phyloP scores from a whole-genome alignment of 1,284 basidiomycete species.

The Mycosarcoma maydis region DNA sequence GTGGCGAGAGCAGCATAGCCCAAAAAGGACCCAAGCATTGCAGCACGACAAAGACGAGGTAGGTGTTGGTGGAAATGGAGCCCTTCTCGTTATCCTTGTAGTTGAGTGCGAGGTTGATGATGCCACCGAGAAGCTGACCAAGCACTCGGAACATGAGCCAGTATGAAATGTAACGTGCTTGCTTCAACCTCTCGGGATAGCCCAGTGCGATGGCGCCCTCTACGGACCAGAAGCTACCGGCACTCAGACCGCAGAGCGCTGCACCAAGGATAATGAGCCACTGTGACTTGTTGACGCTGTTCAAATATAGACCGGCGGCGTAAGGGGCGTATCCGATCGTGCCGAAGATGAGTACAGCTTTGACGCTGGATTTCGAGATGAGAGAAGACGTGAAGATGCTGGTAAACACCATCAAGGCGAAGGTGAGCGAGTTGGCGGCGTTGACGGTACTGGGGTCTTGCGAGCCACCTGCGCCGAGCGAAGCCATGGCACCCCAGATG shows the following conservation, averaged over 20 bases:
- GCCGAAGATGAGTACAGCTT: slow-evolving; percentile 63
- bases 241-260: slow-evolving; percentile 65
- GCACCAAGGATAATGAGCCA: slow-evolving; percentile 68
- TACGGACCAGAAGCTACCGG: slow-evolving; percentile 66
- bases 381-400: slow-evolving; percentile 48
- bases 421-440: slow-evolving; percentile 67
- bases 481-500: slow-evolving; percentile 64
- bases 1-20: slow-evolving; percentile 63
- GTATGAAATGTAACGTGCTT: slow-evolving; percentile 64
- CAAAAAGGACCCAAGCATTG: slow-evolving; percentile 64
- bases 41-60: slow-evolving; percentile 68
- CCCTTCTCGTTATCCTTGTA: slow-evolving; percentile 57
- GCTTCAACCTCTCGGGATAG: slow-evolving; percentile 63
- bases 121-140: slow-evolving; percentile 65
- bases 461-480: slow-evolving; percentile 65
- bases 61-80: slow-evolving; percentile 64
- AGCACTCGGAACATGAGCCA: slow-evolving; percentile 66
- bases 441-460: slow-evolving; percentile 62
- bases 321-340: slow-evolving; percentile 64
- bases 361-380: slow-evolving; percentile 57
- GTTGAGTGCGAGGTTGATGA: slow-evolving; percentile 68
- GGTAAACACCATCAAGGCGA: slow-evolving; percentile 67
- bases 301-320: slow-evolving; percentile 64
- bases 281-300: slow-evolving; percentile 50
- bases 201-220: slow-evolving; percentile 53